Conservation (phyloP, 2,329 filamentous ascomycete genomes). For the Hymenoscyphus repandus region DNA sequence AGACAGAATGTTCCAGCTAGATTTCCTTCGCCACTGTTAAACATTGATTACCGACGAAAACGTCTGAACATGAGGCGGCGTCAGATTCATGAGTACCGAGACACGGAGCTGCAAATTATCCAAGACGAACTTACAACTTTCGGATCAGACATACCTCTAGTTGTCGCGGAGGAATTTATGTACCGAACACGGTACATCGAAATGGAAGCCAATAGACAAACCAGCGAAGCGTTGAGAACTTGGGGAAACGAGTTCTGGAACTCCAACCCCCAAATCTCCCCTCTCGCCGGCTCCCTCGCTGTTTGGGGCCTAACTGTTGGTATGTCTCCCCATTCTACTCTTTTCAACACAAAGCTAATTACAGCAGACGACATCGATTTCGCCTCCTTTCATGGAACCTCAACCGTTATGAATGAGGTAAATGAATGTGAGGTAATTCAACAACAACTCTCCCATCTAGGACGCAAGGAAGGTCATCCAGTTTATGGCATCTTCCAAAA, state of each 20-base stretch:
- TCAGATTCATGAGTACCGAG: too few relatives aligned
- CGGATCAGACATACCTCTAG: too few relatives aligned
- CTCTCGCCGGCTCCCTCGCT: background rate
- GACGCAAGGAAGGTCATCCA: constrained; percentile 19
- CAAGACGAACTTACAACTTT: too few relatives aligned
- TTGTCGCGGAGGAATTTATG: too few relatives aligned
- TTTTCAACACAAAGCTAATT: too few relatives aligned
- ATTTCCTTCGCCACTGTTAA: constrained; percentile 53
- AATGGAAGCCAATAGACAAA: too few relatives aligned
- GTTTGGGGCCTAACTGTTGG: constrained; percentile 13
- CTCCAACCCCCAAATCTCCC: background rate
- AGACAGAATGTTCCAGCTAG: constrained; percentile 52
- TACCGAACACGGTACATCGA: too few relatives aligned
- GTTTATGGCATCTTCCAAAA: background rate
- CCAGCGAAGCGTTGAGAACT: too few relatives aligned
- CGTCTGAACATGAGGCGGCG: background rate
- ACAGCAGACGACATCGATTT: constrained; percentile 33
- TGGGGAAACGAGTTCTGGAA: background rate
- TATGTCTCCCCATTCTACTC: too few relatives aligned
- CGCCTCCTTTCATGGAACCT: constrained; percentile 37
- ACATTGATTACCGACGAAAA: constrained; percentile 57
- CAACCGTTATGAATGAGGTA: constrained; percentile 35
- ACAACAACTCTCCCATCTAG: constrained; percentile 33
- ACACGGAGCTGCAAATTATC: too few relatives aligned
- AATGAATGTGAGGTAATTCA: constrained; percentile 36